Base-by-base conservation (phyloP, 306 rosid species). In the Spatholobus suberectus region DNA sequence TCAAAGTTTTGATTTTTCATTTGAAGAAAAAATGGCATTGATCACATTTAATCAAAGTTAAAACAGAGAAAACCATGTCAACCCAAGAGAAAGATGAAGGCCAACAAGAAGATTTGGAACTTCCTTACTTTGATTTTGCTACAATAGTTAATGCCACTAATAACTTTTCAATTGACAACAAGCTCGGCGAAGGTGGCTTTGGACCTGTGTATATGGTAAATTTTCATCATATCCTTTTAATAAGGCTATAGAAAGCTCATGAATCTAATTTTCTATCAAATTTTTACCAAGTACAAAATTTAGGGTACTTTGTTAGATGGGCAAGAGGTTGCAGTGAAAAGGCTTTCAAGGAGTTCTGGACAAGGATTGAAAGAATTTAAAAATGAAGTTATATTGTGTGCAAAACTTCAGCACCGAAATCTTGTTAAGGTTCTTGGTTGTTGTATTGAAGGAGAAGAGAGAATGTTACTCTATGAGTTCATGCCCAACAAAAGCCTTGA, bases 121-220 rank as follows among this genome's bases (percentile, higher is more conserved):
- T 92, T 23, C 94, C 88, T 4, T 66, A 87, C 8, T 84, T 77
- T n/a, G 83, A 86, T 70, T 40, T 87, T 12, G 0, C 73, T 20
- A 52, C 83, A 2, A 71, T 90, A 83, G 59, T 58, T 2, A 34
- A 4, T 13, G 96, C 96, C 41, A 91, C 96, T 0, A 66, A 84
- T 17, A 67, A 78, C 79, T 88, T 91, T 44, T 85, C 92, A 38
- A 21, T 0, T 12, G 6, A 57, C 4, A 87, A 84, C 5, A 87
- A 88, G 86, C 88, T 88, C 3, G 93, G 91, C 4, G 79, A 90
- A 85, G 92, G 96, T 24, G 92, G 89, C 23, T 92, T 92, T 66
- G 91, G 94, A 11, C 83, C 91, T 2, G 96, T 92, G 8, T 88
- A 84, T 61, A 73, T 43, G 91, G 93, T 85, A 85, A 83, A 21